Conservation (phyloP, 2,329 filamentous ascomycete species). For the Metarhizium humberi region DNA sequence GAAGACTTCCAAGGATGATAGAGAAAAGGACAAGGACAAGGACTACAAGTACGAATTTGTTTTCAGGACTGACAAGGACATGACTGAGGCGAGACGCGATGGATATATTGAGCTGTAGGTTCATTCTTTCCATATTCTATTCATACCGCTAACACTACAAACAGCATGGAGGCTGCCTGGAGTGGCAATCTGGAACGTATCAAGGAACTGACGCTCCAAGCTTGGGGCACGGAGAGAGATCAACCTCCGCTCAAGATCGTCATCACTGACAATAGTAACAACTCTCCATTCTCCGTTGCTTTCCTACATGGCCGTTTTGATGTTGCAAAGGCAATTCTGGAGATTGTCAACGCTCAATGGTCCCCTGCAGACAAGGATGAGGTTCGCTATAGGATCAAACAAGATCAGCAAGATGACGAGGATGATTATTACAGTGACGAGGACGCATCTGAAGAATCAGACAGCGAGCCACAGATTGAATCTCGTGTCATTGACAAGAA, state of each 20-base stretch:
- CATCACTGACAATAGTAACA: constrained; percentile 37
- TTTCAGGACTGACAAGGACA: constrained; percentile 45
- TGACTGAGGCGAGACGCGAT: constrained; percentile 41
- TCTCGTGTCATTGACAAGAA: constrained; percentile 52
- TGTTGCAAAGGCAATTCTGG: constrained; percentile 56
- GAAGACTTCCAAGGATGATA: constrained; percentile 1
- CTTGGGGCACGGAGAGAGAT: constrained; percentile 44
- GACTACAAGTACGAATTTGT: constrained; percentile 39
- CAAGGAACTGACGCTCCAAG: constrained; percentile 51
- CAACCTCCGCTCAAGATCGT: constrained; percentile 56
- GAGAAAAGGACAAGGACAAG: constrained; percentile 8
- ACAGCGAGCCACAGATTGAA: constrained; percentile 33
- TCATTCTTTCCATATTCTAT: not conserved
- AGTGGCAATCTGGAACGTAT: constrained; percentile 56
- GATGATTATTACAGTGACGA: constrained; percentile 25
- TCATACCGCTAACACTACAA: not conserved
- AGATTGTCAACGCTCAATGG: constrained; percentile 63
- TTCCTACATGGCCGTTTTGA: constrained; percentile 55
- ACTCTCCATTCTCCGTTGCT: constrained; percentile 60
- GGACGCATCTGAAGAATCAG: constrained; percentile 24
- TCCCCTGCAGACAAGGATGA: constrained; percentile 43
- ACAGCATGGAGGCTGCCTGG: constrained; percentile 65
- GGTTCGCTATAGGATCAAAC: constrained; percentile 38
- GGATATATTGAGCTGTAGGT: constrained; percentile 57
- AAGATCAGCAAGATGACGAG: constrained; percentile 27